These are phyloP conservation scores for Trichoderma koningiopsis DNA, from an alignment of 2,329 filamentous ascomycete genomes.

Conservation along the genomic window DNA sequence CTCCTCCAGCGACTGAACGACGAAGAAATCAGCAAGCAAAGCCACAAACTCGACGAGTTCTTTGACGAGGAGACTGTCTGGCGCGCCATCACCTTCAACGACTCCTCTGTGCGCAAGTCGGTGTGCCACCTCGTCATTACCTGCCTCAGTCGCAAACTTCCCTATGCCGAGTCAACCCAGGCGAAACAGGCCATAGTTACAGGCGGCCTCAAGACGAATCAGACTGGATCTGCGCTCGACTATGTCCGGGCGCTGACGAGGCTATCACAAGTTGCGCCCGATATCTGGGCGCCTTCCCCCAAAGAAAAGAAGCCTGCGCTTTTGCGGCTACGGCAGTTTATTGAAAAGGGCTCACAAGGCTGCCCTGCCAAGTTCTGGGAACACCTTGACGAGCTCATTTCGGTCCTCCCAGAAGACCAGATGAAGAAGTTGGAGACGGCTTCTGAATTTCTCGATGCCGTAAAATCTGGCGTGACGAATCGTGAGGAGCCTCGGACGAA, in stretches of 20 bases:
- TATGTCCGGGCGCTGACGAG: slow-evolving; percentile 67
- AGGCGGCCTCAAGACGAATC: slow-evolving; percentile 71
- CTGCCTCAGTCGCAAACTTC: slow-evolving; percentile 51
- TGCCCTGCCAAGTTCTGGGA: slow-evolving; percentile 73
- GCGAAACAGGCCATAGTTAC: slow-evolving; percentile 65
- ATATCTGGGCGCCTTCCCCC: slow-evolving; percentile 67
- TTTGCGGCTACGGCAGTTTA: slow-evolving; percentile 66
- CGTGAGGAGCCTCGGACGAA: slow-evolving; percentile 75
- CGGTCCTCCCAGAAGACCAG: slow-evolving; percentile 55
- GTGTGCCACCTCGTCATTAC: slow-evolving; percentile 54
- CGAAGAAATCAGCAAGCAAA: slow-evolving; percentile 61
- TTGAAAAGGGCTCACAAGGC: slow-evolving; percentile 84
- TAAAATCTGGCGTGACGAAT: slow-evolving; percentile 70
- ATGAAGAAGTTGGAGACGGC: slow-evolving; percentile 51
- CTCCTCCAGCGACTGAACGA: slow-evolving; percentile 53
- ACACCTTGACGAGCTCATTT: slow-evolving; percentile 64
- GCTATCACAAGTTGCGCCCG: slow-evolving; percentile 65
- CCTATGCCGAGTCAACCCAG: slow-evolving; percentile 53
- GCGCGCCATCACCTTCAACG: slow-evolving; percentile 66
- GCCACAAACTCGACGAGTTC: slow-evolving; percentile 64
- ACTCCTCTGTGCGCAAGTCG: slow-evolving; percentile 54
- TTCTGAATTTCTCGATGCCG: slow-evolving; percentile 63
- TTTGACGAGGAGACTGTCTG: slow-evolving; percentile 68
- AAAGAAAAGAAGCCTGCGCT: slow-evolving; percentile 57
- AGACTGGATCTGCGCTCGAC: slow-evolving; percentile 73